Percentiles rank a stretch among this genome's conserved stretches.
These are phyloP conservation scores for Candida piceae DNA, from an alignment of 805 yeast genomes.

Conservation along the genomic window DNA sequence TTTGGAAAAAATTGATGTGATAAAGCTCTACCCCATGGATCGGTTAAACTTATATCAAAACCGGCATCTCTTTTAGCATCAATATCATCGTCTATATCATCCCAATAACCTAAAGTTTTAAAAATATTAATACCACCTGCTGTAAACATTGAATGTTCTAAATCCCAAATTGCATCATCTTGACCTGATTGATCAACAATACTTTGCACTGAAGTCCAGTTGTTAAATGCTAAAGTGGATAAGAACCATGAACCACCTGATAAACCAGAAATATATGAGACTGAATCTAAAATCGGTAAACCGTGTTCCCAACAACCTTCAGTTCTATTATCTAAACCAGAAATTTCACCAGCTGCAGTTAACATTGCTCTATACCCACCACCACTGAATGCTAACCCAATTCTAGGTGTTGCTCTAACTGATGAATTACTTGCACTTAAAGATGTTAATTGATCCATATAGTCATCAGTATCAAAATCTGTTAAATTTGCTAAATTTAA, in stretches of 20 bases:
- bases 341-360: conserved; percentile 75
- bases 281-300: conserved; percentile 68
- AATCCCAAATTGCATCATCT: conserved; percentile 60
- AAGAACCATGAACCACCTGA: conserved; percentile 86
- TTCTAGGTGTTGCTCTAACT: conserved; percentile 31
- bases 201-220: conserved; percentile 66
- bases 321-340: conserved; percentile 76
- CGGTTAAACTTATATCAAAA: conserved; percentile 61
- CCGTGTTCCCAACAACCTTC: conserved; percentile 45
- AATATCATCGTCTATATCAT: conserved; percentile 48
- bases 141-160: conserved; percentile 52
- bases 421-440: conserved; percentile 27
- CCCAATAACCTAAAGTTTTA: conserved; percentile 48
- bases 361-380: conserved; percentile 93
- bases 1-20: conserved; percentile 69
- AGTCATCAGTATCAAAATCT: conserved; percentile 43
- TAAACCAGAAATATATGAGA: conserved; percentile 70
- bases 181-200: conserved; percentile 38
- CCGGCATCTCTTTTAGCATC: conserved; percentile 57
- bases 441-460: conserved; percentile 28
- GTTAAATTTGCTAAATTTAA: conserved; percentile 41
- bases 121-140: conserved; percentile 61
- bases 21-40: conserved; percentile 74
- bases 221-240: conserved; percentile 61
- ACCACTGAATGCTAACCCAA: conserved; percentile 68